A percentile compares a stretch with the other conserved stretches of the same genome.
phyloP scores from a whole-genome alignment of 2,329 filamentous ascomycete genomes.

The Dryadomyces quercus-mongolicae region DNA sequence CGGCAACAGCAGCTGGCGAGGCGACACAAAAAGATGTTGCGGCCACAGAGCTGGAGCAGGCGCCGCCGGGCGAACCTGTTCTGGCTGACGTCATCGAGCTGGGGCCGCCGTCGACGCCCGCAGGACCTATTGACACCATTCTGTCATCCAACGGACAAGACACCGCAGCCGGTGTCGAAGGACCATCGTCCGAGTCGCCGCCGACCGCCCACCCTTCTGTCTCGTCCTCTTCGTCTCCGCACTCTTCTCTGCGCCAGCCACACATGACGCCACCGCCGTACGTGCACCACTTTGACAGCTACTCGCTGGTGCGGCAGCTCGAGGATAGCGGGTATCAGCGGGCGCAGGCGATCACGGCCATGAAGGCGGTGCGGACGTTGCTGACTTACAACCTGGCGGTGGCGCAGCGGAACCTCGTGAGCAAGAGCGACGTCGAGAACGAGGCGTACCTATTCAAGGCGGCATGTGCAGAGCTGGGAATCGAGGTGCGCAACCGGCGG shows the following conservation, averaged over 20 bases:
- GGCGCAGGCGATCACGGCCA: slow-evolving; percentile 67
- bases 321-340: slow-evolving; percentile 57
- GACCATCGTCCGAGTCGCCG: not conserved
- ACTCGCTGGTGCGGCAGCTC: slow-evolving; percentile 73
- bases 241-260: slow-evolving; percentile 23
- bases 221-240: not conserved
- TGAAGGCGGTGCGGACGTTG: slow-evolving; percentile 80
- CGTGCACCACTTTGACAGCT: slow-evolving; percentile 95
- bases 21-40: too few relatives aligned
- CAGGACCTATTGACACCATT: slow-evolving; percentile 2
- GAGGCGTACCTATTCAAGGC: slow-evolving; percentile 89
- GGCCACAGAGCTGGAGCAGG: too few relatives aligned
- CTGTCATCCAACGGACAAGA: not conserved
- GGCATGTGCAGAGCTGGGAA: slow-evolving; percentile 81
- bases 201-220: not conserved
- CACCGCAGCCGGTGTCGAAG: too few relatives aligned
- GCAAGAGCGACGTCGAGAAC: slow-evolving; percentile 89
- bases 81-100: slow-evolving; percentile 11
- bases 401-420: slow-evolving; percentile 69
- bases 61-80: too few relatives aligned
- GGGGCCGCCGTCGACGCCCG: slow-evolving; percentile 8
- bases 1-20: too few relatives aligned
- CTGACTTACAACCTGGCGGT: slow-evolving; percentile 69
- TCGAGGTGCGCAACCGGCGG: slow-evolving; percentile 70
- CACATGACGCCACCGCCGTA: slow-evolving; percentile 66